Evolutionary conservation across 768 basidiomycete species (phyloP), one percentile per base, ranked within the genome.

Genomic region (Amanita inopinata): DNA sequence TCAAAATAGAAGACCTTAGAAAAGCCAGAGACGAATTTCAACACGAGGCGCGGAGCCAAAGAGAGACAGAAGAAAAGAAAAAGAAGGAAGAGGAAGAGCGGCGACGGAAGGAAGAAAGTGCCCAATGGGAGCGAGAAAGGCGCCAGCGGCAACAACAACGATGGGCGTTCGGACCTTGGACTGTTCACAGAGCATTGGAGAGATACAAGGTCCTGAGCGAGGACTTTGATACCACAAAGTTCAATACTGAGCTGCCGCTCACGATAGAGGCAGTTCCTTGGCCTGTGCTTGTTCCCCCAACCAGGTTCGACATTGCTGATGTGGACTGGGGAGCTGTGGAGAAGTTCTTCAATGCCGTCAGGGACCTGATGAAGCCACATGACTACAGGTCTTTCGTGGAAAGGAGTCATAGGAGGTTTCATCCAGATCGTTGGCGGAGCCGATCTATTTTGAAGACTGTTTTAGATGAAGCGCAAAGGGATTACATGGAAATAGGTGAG

Each of bases 391-490:
- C 56, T 1, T 70, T 88, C 43, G 68, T 89, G 2, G 74, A 83
- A 61, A 77, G 76, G 53, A 81, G 79, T 51, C 74, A 86, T 51
- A 69, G 75, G 30, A 63, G 84, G 39, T 89, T 87, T 56, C 88
- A 88, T 51, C 83, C 84, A 1, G 86, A 89, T 57, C 64, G 82
- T 46, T 91, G 84, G 87, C 66, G 77, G 32, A 76, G 80, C 22
- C 67, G 80, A 31, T 74, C 74, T 20, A 60, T 88, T 25, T 65
- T 83, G 53, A 64, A 65, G 45, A 73, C 73, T 35, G 69, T 83
- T 35, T 51, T 56, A 17, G 78, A 83, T 46, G 77, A 78, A 36
- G 61, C 67, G 34, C 71, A 77, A 52, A 69, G 75, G 47, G 66
- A 64, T 28, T 77, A 69, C 49, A 59, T 81, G 49, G 82, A 80